Evolutionary conservation across 2,329 filamentous ascomycete genomes (phyloP), one percentile per base, ranked within the genome.

Genomic region (Ophiosphaerella herpotricha): DNA sequence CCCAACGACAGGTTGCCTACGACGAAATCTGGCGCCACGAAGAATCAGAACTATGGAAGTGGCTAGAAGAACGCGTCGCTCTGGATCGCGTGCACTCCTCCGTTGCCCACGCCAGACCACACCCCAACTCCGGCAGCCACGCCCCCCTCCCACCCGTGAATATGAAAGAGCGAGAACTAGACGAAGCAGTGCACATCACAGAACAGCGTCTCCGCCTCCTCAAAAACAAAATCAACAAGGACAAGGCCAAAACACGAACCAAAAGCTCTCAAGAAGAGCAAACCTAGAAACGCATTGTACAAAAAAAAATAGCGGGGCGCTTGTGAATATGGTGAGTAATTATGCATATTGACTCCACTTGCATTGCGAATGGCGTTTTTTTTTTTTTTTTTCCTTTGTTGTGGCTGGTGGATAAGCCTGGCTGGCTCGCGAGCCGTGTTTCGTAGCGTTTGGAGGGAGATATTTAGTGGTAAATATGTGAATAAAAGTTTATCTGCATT

Each of bases 21-120:
- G 92, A 97, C 60, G 90, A 96, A 74, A 88, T 97, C 67, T 99
- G 93, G 92, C 82, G 85, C 32, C 80, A 85, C 35, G 91, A 97
- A 71, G 92, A 97, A 70, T 90, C 84, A 58, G 90, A 94, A 63
- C 77, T 97, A 8, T 97, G 92, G 92, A 87, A 90, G 50, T 97
- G 92, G 92, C 77, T 97, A 4, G 92, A 97, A 71, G 90, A 96
- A 63, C 82, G 92, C 14, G 86, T 91, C 1, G 88, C 90, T 2
- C 77, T 94, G 68, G 87, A 91, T 48, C 77, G 78, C 52, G 60
- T 72, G 51, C 60, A 68, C 48, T 33, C 61, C 57, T 44, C 63
- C 11, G 50, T 64, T 46, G 52, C 59, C 31, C 34, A 64, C 45
- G 54, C 13, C 52, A 64, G 57, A 54, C 40, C 71, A 55, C 49